These are phyloP conservation scores for Aspergillus tanneri DNA, from an alignment of 2,329 filamentous ascomycete species.

Conservation along the genomic window DNA sequence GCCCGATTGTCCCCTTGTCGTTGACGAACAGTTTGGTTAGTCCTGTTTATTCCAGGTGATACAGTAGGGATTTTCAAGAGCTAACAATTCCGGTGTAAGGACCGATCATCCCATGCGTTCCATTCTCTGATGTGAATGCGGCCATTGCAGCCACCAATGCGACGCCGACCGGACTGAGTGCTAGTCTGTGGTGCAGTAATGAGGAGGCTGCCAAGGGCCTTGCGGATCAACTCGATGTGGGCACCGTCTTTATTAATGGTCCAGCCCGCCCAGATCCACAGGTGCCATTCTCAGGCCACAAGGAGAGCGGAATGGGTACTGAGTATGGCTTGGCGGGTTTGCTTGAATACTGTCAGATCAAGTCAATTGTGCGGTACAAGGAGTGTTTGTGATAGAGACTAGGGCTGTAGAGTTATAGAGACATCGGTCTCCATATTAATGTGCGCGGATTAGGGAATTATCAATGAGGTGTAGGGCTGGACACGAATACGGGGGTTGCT, in stretches of 20 bases:
- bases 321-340: constrained; percentile 43
- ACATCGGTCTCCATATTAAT: no score
- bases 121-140: constrained; percentile 59
- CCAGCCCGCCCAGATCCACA: constrained; percentile 14
- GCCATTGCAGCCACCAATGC: constrained; percentile 56
- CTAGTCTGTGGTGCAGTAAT: constrained; percentile 58
- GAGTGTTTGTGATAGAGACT: no score
- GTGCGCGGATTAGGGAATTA: no score
- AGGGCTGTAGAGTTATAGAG: no score
- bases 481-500: no score
- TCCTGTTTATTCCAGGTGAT: no score
- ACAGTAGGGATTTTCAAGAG: no score
- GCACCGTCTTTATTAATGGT: constrained; percentile 58
- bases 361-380: no score
- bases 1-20: constrained; percentile 53
- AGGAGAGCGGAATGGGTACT: constrained; percentile 50
- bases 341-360: constrained; percentile 39
- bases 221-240: constrained; percentile 53
- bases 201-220: constrained; percentile 51
- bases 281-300: constrained; percentile 48
- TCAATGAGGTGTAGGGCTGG: no score
- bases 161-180: constrained; percentile 52
- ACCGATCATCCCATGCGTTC: constrained; percentile 61
- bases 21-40: constrained; percentile 57
- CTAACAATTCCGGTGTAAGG: no score